These are phyloP conservation scores for Ceratocystis eucalypticola DNA, from an alignment of 2,329 filamentous ascomycete species.

Conservation along the genomic window DNA sequence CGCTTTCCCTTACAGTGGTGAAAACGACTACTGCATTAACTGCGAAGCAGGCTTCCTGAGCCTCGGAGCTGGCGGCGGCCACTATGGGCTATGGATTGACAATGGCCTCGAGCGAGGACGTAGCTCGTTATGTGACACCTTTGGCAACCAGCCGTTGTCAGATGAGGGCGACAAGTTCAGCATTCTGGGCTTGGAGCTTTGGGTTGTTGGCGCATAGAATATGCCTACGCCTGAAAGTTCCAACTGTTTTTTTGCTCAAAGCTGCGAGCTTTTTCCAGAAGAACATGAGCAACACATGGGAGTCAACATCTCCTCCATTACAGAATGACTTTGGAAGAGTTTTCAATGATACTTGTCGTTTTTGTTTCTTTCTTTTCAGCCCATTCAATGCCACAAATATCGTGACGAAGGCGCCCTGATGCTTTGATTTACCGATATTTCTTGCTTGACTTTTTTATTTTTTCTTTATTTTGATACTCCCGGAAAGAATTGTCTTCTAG, in stretches of 20 bases:
- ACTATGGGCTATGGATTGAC: constrained; percentile 89
- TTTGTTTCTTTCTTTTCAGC: not conserved
- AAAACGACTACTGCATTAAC: constrained; percentile 94
- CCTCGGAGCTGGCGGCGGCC: constrained; percentile 75
- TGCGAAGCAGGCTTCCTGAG: constrained; percentile 77
- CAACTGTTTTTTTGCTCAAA: not conserved
- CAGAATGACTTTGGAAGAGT: not conserved
- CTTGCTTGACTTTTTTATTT: not conserved
- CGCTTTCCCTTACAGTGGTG: constrained; percentile 87
- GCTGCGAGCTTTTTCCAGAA: not conserved
- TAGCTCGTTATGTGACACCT: constrained; percentile 73
- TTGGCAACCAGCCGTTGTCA: constrained; percentile 86
- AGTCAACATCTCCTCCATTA: not conserved
- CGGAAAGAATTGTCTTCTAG: not conserved
- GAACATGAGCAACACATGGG: not conserved
- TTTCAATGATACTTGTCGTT: not conserved
- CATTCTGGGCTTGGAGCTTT: constrained; percentile 79
- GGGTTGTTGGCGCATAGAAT: constrained; percentile 57
- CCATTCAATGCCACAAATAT: not conserved
- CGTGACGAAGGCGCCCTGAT: not conserved
- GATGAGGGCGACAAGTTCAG: constrained; percentile 89
- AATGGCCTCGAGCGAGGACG: constrained; percentile 72
- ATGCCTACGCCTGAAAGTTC: constrained; percentile 23
- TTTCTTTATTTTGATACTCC: not conserved
- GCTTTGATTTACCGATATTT: not conserved